Conservation (phyloP, 2,329 filamentous ascomycete genomes). For the Rutstroemia sydowiana region DNA sequence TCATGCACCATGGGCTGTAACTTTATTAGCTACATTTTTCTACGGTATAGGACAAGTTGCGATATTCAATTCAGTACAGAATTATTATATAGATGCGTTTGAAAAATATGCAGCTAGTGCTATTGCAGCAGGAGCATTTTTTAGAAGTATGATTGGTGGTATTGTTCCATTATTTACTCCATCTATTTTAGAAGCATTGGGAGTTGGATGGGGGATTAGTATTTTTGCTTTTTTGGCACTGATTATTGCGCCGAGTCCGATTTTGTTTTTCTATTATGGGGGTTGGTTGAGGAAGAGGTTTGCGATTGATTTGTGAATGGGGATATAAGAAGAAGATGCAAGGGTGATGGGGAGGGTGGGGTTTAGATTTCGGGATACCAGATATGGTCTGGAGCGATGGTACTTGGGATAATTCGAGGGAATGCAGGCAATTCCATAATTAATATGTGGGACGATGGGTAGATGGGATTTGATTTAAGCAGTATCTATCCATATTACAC, state of each 20-base stretch:
- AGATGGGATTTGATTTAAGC: too few species aligned
- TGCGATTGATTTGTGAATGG: constrained; percentile 28
- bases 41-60: constrained; percentile 43
- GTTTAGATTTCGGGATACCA: too few species aligned
- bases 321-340: neutral
- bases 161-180: constrained; percentile 40
- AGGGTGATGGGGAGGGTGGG: too few species aligned
- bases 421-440: too few species aligned
- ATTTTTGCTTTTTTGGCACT: constrained; percentile 40
- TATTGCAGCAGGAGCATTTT: constrained; percentile 42
- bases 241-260: constrained; percentile 40
- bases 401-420: too few species aligned
- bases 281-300: constrained; percentile 39
- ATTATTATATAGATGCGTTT: constrained; percentile 47
- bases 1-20: constrained; percentile 47
- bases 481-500: too few species aligned
- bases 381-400: too few species aligned
- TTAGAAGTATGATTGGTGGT: constrained; percentile 39
- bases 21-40: constrained; percentile 45
- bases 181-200: constrained; percentile 35
- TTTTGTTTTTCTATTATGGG: constrained; percentile 42
- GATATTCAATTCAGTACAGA: constrained; percentile 45
- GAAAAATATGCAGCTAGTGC: constrained; percentile 43
- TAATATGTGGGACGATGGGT: too few species aligned
- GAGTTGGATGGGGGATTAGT: constrained; percentile 43